phyloP scores from a whole-genome alignment of 176 grass and related monocot genomes.

The Musa acuminata region DNA sequence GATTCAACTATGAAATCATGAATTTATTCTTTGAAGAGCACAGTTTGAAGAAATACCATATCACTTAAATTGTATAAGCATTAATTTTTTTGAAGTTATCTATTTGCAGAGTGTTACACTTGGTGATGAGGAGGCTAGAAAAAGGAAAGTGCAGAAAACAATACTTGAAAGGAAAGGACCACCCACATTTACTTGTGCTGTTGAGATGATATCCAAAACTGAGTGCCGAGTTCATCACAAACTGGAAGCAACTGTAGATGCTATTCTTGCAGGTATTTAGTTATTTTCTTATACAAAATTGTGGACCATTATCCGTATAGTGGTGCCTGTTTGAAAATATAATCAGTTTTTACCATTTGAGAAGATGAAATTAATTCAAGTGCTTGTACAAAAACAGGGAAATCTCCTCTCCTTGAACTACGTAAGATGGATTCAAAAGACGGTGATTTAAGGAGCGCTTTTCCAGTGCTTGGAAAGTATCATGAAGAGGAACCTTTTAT shows the following conservation, averaged over 20 bases:
- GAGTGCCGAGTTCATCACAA: constrained; percentile 86
- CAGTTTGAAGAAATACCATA: background rate
- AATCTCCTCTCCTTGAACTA: constrained; percentile 66
- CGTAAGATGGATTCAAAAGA: constrained; percentile 44
- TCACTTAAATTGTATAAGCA: background rate
- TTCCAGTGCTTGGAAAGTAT: constrained; percentile 37
- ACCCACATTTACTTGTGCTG: constrained; percentile 87
- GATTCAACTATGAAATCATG: background rate
- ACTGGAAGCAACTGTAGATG: constrained; percentile 89
- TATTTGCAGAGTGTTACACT: constrained; percentile 82
- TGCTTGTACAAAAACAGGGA: constrained; percentile 41
- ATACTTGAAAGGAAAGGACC: constrained; percentile 96
- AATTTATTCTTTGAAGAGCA: background rate
- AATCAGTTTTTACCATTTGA: background rate
- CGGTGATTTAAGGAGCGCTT: constrained; percentile 22
- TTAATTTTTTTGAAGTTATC: background rate
- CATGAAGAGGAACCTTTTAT: constrained; percentile 40
- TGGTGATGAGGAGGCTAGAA: constrained; percentile 90
- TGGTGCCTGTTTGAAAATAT: constrained; percentile 11
- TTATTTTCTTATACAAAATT: background rate
- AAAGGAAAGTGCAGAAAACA: constrained; percentile 94
- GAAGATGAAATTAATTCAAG: constrained; percentile 1
- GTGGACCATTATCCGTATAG: background rate
- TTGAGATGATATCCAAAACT: constrained; percentile 91
- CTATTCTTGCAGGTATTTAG: constrained; percentile 72